Conservation (phyloP, 306 rosid genomes). For the Cicer cuneatum region DNA sequence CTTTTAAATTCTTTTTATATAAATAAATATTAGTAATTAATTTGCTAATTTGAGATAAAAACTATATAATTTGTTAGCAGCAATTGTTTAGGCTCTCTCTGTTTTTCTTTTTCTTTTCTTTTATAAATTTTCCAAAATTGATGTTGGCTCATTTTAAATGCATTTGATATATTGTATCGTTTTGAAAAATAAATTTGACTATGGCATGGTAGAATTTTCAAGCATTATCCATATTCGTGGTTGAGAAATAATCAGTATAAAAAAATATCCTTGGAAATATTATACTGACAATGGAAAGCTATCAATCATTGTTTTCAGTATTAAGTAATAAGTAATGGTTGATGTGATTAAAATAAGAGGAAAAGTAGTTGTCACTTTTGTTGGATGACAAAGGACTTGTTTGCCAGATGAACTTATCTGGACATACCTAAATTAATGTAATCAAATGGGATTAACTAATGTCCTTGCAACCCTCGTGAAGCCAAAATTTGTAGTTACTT, state of each 20-base stretch:
- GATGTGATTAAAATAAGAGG: slow-evolving; percentile 41
- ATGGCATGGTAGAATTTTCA: neutral
- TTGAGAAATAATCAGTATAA: slow-evolving; percentile 11
- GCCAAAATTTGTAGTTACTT: slow-evolving; percentile 8
- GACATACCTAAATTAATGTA: slow-evolving; percentile 42
- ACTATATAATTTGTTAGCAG: too few species aligned
- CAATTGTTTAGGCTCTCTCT: neutral
- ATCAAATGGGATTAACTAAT: neutral
- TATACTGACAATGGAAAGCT: slow-evolving; percentile 32
- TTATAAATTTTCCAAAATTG: neutral
- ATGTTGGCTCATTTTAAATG: neutral
- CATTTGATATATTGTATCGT: neutral
- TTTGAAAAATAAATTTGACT: neutral
- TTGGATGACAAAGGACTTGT: slow-evolving; percentile 48
- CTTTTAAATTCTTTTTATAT: too few species aligned
- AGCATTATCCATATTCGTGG: slow-evolving; percentile 21
- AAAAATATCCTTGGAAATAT: slow-evolving; percentile 8
- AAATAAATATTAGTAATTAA: too few species aligned
- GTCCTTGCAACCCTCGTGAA: neutral
- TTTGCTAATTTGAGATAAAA: too few species aligned
- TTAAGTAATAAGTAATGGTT: slow-evolving; percentile 22
- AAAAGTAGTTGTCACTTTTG: slow-evolving; percentile 52
- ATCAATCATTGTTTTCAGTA: neutral
- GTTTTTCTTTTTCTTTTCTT: neutral
- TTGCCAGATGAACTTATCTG: slow-evolving; percentile 74